These are phyloP conservation scores for Yamadazyma ubonensis DNA, from an alignment of 805 yeast species.

Conservation along the genomic window DNA sequence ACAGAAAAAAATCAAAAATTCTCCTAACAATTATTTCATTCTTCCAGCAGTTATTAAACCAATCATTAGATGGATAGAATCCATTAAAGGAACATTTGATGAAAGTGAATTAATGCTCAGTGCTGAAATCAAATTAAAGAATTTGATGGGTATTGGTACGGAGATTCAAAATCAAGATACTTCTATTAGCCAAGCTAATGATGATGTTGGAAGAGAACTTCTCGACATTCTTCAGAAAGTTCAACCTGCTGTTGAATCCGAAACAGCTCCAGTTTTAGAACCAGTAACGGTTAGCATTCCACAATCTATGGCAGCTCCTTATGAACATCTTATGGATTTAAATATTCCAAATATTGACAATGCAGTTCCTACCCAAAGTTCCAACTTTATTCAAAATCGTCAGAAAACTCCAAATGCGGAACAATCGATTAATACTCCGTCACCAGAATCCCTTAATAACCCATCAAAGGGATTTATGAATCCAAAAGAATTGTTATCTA, in stretches of 20 bases:
- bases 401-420: conserved; percentile 4
- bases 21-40: conserved; percentile 41
- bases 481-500: conserved; percentile 43
- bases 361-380: conserved; percentile 15
- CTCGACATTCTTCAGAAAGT: conserved; percentile 56
- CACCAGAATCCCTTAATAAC: conserved; percentile 40
- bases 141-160: conserved; percentile 56
- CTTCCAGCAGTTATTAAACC: conserved; percentile 52
- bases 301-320: conserved; percentile 20
- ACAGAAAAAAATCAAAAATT: conserved; percentile 41
- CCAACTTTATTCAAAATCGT: conserved; percentile 8
- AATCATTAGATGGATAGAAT: conserved; percentile 53
- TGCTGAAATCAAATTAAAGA: conserved; percentile 66
- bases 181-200: conserved; percentile 14
- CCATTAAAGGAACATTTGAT: conserved; percentile 43
- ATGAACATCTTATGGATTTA: conserved; percentile 18
- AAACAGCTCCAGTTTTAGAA: background rate
- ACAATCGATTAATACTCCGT: conserved; percentile 19
- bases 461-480: conserved; percentile 36
- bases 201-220: conserved; percentile 77
- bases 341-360: conserved; percentile 33
- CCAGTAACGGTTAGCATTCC: conserved; percentile 14
- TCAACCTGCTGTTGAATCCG: conserved; percentile 8
- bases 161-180: conserved; percentile 3
- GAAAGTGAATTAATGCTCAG: conserved; percentile 60